Evolutionary conservation across 345 rosid species (phyloP).

Genomic region (Garcia nutans): DNA sequence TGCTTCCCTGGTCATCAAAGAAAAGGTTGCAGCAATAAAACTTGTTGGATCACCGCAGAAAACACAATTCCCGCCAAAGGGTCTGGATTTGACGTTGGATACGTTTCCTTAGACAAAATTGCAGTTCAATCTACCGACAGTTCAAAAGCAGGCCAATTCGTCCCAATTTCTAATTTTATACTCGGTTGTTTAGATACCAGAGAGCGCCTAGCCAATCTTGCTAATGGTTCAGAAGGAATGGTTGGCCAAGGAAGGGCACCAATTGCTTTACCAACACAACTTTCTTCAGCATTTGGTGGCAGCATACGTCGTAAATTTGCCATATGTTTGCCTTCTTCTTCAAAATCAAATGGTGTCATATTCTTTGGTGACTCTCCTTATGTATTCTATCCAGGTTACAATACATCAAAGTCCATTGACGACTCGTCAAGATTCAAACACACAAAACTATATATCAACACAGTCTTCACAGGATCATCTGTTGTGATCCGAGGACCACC

Average conservation of each 20-base stretch:
- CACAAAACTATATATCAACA: constrained; percentile 20
- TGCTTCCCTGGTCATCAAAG: neutral
- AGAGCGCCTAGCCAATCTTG: neutral
- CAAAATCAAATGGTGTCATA: constrained; percentile 13
- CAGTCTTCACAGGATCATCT: neutral
- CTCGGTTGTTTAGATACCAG: constrained; percentile 7
- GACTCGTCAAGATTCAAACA: constrained; percentile 6
- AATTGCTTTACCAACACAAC: constrained; percentile 4
- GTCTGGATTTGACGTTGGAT: neutral
- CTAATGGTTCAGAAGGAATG: constrained; percentile 4
- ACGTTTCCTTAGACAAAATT: constrained; percentile 12
- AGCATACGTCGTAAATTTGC: constrained; percentile 13
- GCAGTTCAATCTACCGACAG: constrained; percentile 7
- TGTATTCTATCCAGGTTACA: constrained; percentile 21
- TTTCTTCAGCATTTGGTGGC: constrained; percentile 13
- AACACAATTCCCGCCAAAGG: neutral
- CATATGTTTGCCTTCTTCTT: constrained; percentile 22
- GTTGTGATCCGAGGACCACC: neutral
- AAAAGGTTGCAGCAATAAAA: constrained; percentile 6
- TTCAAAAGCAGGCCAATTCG: neutral
- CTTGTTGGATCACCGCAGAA: neutral
- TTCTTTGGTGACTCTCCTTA: constrained; percentile 24
- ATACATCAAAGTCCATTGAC: constrained; percentile 16
- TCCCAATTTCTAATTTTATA: constrained; percentile 10
- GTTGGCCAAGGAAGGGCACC: neutral